Evolutionary conservation across 1,139 yeast species (phyloP).

Genomic region (Geotrichum citri-aurantii): DNA sequence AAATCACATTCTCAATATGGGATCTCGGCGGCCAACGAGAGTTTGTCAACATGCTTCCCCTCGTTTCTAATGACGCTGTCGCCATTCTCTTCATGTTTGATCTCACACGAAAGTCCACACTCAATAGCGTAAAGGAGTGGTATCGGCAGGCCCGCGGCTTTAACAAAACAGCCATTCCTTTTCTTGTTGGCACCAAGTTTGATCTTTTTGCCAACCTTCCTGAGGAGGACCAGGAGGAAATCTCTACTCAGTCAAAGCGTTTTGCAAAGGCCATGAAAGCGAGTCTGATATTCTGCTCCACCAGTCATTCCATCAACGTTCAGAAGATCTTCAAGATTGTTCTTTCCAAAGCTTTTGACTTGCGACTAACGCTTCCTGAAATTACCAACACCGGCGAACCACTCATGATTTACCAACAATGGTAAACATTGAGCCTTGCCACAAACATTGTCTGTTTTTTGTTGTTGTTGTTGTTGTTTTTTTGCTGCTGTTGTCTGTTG

Average conservation of each 20-base stretch:
- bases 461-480: neutral
- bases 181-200: slow-evolving; percentile 89
- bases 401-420: slow-evolving; percentile 56
- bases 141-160: slow-evolving; percentile 88
- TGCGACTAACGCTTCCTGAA: slow-evolving; percentile 79
- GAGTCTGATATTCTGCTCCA: slow-evolving; percentile 84
- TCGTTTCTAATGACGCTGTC: slow-evolving; percentile 90
- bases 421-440: slow-evolving; percentile 23
- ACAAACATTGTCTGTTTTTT: neutral
- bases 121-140: slow-evolving; percentile 90
- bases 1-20: slow-evolving; percentile 90
- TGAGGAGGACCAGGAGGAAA: slow-evolving; percentile 74
- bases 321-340: slow-evolving; percentile 92
- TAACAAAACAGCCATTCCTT: slow-evolving; percentile 85
- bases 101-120: slow-evolving; percentile 76
- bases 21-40: slow-evolving; percentile 97
- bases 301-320: slow-evolving; percentile 87
- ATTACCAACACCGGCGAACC: slow-evolving; percentile 85
- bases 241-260: slow-evolving; percentile 78
- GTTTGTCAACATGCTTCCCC: slow-evolving; percentile 91
- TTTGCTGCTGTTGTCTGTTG: too few species aligned
- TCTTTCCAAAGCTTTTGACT: slow-evolving; percentile 85
- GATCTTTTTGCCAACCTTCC: slow-evolving; percentile 72
- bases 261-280: slow-evolving; percentile 92
- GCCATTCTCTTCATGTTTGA: slow-evolving; percentile 92